Evolutionary conservation across 1,139 yeast species (phyloP), one percentile per base, ranked within the genome.

Genomic region (Sporopachydermia cereana): DNA sequence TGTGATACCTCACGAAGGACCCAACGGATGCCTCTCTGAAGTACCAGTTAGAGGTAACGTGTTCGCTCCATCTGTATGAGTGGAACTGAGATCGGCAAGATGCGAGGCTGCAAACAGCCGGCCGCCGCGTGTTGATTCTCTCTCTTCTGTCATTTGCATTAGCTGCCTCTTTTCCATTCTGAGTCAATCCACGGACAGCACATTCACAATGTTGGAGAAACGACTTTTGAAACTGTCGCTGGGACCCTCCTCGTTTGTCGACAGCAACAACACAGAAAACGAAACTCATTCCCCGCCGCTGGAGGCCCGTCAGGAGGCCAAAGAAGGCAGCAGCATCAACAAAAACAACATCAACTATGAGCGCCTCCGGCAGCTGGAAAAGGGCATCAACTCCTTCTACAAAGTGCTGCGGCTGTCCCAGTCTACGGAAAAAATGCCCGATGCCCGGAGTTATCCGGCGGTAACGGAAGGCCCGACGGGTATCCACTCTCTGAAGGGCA

Each of bases 191-290:
- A n/a, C n/a, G n/a, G n/a, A n/a, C n/a, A n/a, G n/a, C n/a, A n/a
- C n/a, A n/a, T 25, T 25, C 29, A 5, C 22, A 34, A 34, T 34
- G 39, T 20, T 34, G 22, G 39, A 34, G 39, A 34, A 34, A 34
- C 9, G 39, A 34, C 39, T 34, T 7, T 21, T 34, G 22, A 34
- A 34, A n/a, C 39, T 34, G 9, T 34, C 39, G 39, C 22, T 34
- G 22, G 39, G 39, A 9, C 39, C 39, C 12, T 16, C 39, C 12
- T 12, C 39, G 39, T 34, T 34, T 34, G 17, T 34, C n/a, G 39
- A 34, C 39, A 7, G 39, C 29, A 14, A 25, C 29, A 14, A 25
- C 29, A 14, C 7, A 7, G 7, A 7, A 14, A 7, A 25, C 12
- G 29, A 25, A 14, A 25, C 7, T 14, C n/a, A n/a, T n/a, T n/a